Percentiles rank a stretch among this genome's conserved stretches.
phyloP scores from a whole-genome alignment of 768 basidiomycete species.

The Termitomyces sp. region DNA sequence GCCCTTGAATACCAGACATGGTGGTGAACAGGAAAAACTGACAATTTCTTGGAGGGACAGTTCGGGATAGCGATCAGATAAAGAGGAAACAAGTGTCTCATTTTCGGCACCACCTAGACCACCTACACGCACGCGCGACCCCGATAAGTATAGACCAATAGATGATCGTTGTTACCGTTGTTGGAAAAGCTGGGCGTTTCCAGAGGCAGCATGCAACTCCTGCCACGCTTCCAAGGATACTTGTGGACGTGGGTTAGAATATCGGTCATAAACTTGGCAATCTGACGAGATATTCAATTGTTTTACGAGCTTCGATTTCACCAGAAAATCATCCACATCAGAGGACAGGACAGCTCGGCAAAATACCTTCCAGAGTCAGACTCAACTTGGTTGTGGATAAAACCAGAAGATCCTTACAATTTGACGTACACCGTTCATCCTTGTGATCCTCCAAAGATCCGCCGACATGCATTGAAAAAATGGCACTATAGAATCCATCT shows the following conservation, averaged over 20 bases:
- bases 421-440: background rate
- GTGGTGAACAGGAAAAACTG: background rate
- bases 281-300: background rate
- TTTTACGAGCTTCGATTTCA: background rate
- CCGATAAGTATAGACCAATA: background rate
- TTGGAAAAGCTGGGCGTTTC: background rate
- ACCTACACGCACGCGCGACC: background rate
- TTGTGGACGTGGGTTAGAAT: background rate
- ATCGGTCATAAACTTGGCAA: background rate
- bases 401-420: no score
- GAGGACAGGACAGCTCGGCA: background rate
- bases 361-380: background rate
- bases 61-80: background rate
- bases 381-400: no score
- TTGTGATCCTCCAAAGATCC: background rate
- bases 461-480: background rate
- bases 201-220: background rate
- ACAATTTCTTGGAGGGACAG: background rate
- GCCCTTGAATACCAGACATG: background rate
- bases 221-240: background rate
- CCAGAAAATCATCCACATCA: background rate
- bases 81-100: background rate
- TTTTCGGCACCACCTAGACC: background rate
- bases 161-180: background rate
- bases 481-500: background rate